Conservation (phyloP, 768 basidiomycete species). For the Mycena albidolilacea region DNA sequence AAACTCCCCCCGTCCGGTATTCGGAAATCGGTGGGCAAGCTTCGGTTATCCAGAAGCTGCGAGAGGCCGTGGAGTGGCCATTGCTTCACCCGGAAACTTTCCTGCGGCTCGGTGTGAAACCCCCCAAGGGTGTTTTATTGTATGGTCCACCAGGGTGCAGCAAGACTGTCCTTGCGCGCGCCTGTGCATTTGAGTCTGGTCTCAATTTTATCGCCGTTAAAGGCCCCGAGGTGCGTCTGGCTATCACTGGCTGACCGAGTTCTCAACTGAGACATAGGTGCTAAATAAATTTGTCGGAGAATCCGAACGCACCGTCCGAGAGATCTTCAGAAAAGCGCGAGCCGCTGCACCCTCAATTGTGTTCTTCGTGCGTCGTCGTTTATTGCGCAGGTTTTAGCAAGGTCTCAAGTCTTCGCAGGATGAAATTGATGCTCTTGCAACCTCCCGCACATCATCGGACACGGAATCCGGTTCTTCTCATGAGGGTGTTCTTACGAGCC, state of each 20-base stretch:
- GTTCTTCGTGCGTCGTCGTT: constrained; percentile 83
- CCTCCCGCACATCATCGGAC: constrained; percentile 77
- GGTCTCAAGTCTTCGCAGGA: constrained; percentile 67
- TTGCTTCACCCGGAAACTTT: constrained; percentile 90
- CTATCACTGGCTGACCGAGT: constrained; percentile 10
- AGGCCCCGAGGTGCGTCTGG: constrained; percentile 87
- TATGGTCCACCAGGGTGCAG: constrained; percentile 99
- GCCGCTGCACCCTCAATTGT: constrained; percentile 96
- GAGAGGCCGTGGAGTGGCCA: constrained; percentile 97
- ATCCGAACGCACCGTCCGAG: constrained; percentile 94
- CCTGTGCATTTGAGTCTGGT: constrained; percentile 93
- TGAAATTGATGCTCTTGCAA: constrained; percentile 95
- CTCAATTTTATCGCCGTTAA: constrained; percentile 98
- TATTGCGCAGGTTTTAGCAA: background rate
- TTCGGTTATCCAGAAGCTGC: constrained; percentile 84
- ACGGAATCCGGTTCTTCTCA: constrained; percentile 71
- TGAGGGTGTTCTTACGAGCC: constrained; percentile 92
- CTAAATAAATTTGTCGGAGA: constrained; percentile 98
- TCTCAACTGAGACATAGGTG: constrained; percentile 65
- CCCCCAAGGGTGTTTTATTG: constrained; percentile 91
- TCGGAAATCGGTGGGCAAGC: constrained; percentile 93
- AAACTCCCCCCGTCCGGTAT: constrained; percentile 87
- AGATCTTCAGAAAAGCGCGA: constrained; percentile 95
- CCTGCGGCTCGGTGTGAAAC: constrained; percentile 85
- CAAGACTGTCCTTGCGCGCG: constrained; percentile 93